Evolutionary conservation across 1,284 basidiomycete species (phyloP), one percentile per base, ranked within the genome.

Genomic region (Puccinia hordei): DNA sequence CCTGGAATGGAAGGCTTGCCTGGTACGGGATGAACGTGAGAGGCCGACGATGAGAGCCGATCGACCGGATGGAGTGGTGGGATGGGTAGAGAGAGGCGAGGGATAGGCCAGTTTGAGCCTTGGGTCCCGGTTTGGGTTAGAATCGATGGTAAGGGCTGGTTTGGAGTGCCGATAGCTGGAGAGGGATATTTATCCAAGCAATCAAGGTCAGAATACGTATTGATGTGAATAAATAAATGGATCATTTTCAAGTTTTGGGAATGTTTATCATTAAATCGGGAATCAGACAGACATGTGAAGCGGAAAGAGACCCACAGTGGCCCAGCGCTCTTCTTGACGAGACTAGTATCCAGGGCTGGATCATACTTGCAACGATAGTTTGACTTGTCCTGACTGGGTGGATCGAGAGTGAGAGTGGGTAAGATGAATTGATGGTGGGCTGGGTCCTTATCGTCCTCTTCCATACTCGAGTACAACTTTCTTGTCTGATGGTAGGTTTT

Each of bases 361-460:
- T 78, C 84, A 83, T 59, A 85, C 83, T 65, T 85, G 83, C 15
- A 84, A 81, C 24, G 84, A 83, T 27, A 83, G 84, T 8, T 84
- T 82, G 57, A 83, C 82, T 9, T 83, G 75, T 66, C 82, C 72
- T 68, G 71, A 6, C 15, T 78, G 24, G 80, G 69, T 27, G 51
- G 82, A 81, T 82, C 68, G 15, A 83, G 83, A 35, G 85, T 44
- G 46, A 75, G 51, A 30, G 65, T 55, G 77, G 65, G 72, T 17
- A 82, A 51, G 84, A 81, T 30, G 73, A 82, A 12, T 33, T 27
- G 15, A 41, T 68, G 12, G 8, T 68, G n/a, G 46, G 24, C n/a
- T 17, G 30, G n/a, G 33, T 51, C 41, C 68, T 49, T 51, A 6
- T 69, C 24, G 15, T 69, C 27, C 27, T 65, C 41, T 46, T 68